Percentiles rank a stretch among this genome's conserved stretches.
Evolutionary conservation across 1,139 yeast species (phyloP).

Genomic region (Kodamaea suecica): DNA sequence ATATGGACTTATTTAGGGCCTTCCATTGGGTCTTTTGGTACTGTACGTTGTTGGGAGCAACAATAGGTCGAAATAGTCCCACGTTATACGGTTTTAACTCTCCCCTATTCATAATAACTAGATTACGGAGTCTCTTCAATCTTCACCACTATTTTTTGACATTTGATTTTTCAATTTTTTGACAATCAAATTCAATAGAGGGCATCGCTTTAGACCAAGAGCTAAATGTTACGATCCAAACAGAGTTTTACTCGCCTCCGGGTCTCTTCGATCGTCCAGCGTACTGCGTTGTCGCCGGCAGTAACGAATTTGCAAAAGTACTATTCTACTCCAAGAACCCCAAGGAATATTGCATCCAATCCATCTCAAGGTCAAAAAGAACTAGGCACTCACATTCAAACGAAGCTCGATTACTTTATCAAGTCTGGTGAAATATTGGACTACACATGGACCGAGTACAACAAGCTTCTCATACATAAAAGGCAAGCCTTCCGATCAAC

Average conservation of each 20-base stretch:
- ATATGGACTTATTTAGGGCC: slow-evolving; percentile 44
- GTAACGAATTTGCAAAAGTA: background rate
- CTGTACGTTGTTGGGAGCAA: slow-evolving; percentile 17
- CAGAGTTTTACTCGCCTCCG: background rate
- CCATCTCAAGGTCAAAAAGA: slow-evolving; percentile 2
- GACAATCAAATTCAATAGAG: too few relatives aligned
- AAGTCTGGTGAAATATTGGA: slow-evolving; percentile 28
- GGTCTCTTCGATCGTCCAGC: background rate
- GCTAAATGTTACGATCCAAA: slow-evolving; percentile 1
- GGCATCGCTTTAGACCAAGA: too few relatives aligned
- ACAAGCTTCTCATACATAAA: slow-evolving; percentile 9
- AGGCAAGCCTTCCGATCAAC: background rate
- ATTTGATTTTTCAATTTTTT: background rate
- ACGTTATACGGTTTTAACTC: slow-evolving; percentile 8
- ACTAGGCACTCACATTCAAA: slow-evolving; percentile 15
- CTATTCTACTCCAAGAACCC: background rate
- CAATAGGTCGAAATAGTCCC: slow-evolving; percentile 14
- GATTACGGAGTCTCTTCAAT: background rate
- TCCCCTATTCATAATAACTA: slow-evolving; percentile 1
- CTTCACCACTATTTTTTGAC: background rate
- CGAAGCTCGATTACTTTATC: slow-evolving; percentile 27
- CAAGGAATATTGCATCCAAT: slow-evolving; percentile 1
- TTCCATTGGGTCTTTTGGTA: slow-evolving; percentile 58
- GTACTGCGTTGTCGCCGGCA: background rate
- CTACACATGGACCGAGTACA: slow-evolving; percentile 17